Evolutionary conservation across 345 rosid genomes (phyloP).

Genomic region (Sonneratia alba): DNA sequence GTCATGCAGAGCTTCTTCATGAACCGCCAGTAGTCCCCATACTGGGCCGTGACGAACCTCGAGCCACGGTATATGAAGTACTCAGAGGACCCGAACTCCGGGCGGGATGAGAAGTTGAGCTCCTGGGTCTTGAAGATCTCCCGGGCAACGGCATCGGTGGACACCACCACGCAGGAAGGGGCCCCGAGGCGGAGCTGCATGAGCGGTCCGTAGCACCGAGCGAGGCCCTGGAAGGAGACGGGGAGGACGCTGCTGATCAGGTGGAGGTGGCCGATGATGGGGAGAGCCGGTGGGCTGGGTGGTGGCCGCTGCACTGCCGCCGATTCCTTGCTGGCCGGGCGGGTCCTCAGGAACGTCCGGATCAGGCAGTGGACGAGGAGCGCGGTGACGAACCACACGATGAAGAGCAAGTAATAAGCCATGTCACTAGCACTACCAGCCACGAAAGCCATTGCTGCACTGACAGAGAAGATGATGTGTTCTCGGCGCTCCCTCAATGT

Average conservation of each 20-base stretch:
- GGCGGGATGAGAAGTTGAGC: constrained; percentile 24
- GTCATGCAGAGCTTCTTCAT: constrained; percentile 33
- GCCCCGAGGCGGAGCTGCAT: constrained; percentile 26
- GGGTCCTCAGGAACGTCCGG: constrained; percentile 7
- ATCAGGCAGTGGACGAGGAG: constrained; percentile 13
- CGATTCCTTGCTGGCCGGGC: not conserved
- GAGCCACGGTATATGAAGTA: constrained; percentile 22
- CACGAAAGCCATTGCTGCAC: not conserved
- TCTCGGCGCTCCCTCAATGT: not conserved
- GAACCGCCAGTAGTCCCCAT: constrained; percentile 30
- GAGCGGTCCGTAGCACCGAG: constrained; percentile 24
- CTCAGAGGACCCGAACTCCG: constrained; percentile 22
- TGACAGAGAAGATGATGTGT: not conserved
- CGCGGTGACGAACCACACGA: constrained; percentile 18
- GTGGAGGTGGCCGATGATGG: constrained; percentile 38
- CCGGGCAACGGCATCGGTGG: constrained; percentile 16
- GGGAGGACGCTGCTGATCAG: constrained; percentile 21
- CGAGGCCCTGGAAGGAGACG: constrained; percentile 17
- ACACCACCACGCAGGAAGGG: constrained; percentile 22
- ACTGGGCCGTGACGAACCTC: constrained; percentile 20
- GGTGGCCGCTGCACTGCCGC: constrained; percentile 10
- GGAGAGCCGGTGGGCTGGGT: constrained; percentile 32
- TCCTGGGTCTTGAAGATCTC: constrained; percentile 26
- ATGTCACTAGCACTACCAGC: not conserved
- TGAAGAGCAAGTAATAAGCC: constrained; percentile 10